A percentile compares a stretch with the other conserved stretches of the same genome.
These are phyloP conservation scores for Grigorovia jiainica DNA, from an alignment of 805 yeast species.

Conservation along the genomic window DNA sequence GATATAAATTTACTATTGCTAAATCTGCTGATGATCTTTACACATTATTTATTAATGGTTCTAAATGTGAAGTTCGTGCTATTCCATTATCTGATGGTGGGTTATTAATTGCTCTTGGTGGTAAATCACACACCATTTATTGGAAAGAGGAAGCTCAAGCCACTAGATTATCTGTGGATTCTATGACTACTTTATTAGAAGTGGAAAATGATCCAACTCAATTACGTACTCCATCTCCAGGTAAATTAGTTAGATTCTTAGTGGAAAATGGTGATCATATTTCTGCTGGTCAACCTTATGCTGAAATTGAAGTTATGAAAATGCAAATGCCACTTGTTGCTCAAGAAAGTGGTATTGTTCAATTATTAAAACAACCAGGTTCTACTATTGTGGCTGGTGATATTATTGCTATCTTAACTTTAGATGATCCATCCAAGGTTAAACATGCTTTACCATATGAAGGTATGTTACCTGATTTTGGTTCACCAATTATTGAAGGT, in stretches of 20 bases:
- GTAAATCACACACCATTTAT: slow-evolving; percentile 89
- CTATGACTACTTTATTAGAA: slow-evolving; percentile 89
- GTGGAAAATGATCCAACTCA: slow-evolving; percentile 98
- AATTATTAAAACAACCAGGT: slow-evolving; percentile 94
- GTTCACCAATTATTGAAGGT: slow-evolving; percentile 76
- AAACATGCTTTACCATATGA: slow-evolving; percentile 94
- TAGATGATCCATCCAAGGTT: slow-evolving; percentile 95
- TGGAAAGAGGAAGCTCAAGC: slow-evolving; percentile 98
- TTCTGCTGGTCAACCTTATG: slow-evolving; percentile 84
- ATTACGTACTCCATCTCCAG: slow-evolving; percentile 97
- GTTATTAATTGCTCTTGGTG: slow-evolving; percentile 74
- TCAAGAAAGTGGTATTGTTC: slow-evolving; percentile 87
- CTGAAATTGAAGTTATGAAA: slow-evolving; percentile 99
- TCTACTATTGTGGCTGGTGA: slow-evolving; percentile 96
- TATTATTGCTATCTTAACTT: slow-evolving; percentile 83
- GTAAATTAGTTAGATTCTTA: slow-evolving; percentile 86
- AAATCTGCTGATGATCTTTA: slow-evolving; percentile 79
- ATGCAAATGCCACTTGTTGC: slow-evolving; percentile 98
- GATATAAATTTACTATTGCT: slow-evolving; percentile 93
- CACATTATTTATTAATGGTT: slow-evolving; percentile 88
- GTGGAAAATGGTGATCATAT: slow-evolving; percentile 96
- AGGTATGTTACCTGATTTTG: slow-evolving; percentile 85
- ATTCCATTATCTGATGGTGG: slow-evolving; percentile 94
- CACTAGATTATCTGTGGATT: slow-evolving; percentile 88
- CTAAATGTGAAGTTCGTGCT: slow-evolving; percentile 79